Percentiles rank a stretch among this genome's conserved stretches.
phyloP scores from a whole-genome alignment of 805 yeast species.

The Candida sanyiensis region DNA sequence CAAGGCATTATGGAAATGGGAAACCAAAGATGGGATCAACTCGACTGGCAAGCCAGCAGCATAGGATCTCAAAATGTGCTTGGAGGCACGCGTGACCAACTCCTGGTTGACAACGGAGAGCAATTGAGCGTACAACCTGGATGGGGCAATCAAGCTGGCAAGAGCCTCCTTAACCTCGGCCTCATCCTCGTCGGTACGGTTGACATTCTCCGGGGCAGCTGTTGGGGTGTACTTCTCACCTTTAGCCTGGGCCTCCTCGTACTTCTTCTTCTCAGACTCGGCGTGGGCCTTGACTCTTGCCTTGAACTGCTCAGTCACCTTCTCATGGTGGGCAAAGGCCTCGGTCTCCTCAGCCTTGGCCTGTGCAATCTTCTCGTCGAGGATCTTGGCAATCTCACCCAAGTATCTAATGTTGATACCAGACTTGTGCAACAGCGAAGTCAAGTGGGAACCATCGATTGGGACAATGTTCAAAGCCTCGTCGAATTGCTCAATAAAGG shows the following conservation, averaged over 20 bases:
- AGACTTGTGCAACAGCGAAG: conserved; percentile 59
- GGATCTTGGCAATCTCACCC: conserved; percentile 49
- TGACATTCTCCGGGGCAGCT: conserved; percentile 14
- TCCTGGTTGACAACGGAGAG: conserved; percentile 36
- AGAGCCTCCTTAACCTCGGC: conserved; percentile 9
- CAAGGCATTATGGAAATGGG: conserved; percentile 68
- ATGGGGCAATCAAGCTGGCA: conserved; percentile 7
- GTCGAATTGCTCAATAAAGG: conserved; percentile 44
- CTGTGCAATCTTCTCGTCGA: conserved; percentile 26
- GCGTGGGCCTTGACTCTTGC: conserved; percentile 16
- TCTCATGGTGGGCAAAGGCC: conserved; percentile 15
- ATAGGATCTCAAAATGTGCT: conserved; percentile 59
- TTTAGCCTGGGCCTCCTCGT: conserved; percentile 22
- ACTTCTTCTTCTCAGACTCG: conserved; percentile 17
- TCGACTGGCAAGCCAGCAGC: conserved; percentile 43
- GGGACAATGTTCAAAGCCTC: conserved; percentile 53
- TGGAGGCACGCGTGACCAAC: conserved; percentile 73
- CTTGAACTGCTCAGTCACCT: conserved; percentile 17
- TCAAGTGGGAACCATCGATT: conserved; percentile 73
- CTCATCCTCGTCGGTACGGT: conserved; percentile 17
- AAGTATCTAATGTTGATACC: conserved; percentile 91
- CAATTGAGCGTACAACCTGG: conserved; percentile 15
- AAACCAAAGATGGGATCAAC: conserved; percentile 53
- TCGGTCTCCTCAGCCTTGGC: conserved; percentile 26
- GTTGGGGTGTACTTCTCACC: conserved; percentile 22